Conservation (phyloP, 2,329 filamentous ascomycete species). For the Monilinia aucupariae region DNA sequence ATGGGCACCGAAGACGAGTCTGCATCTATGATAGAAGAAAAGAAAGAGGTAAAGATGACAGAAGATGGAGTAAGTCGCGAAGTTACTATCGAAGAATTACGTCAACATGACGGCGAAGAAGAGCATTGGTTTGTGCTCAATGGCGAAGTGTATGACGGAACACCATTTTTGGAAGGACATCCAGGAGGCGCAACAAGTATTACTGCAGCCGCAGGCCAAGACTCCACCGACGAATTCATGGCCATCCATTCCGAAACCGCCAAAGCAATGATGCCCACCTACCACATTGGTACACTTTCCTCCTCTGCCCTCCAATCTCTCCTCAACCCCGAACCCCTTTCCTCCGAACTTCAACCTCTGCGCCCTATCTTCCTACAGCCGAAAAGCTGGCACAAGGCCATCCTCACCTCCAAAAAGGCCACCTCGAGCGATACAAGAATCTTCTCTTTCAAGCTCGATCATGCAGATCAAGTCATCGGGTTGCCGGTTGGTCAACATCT, state of each 20-base stretch:
- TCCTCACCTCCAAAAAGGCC: constrained; percentile 60
- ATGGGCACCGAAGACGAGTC: constrained; percentile 47
- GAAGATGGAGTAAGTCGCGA: constrained; percentile 57
- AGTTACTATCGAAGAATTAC: constrained; percentile 68
- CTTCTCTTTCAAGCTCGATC: constrained; percentile 74
- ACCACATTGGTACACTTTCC: constrained; percentile 77
- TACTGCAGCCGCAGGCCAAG: constrained; percentile 71
- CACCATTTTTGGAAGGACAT: constrained; percentile 71
- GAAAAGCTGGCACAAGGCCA: constrained; percentile 67
- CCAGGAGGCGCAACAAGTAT: constrained; percentile 86
- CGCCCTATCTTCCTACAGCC: constrained; percentile 65
- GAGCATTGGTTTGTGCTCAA: constrained; percentile 84
- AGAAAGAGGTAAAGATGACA: constrained; percentile 70
- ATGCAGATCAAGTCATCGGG: constrained; percentile 63
- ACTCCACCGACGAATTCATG: constrained; percentile 83
- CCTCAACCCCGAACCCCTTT: constrained; percentile 32
- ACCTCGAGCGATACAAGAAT: constrained; percentile 75
- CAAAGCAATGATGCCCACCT: constrained; percentile 79
- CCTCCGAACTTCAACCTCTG: constrained; percentile 39
- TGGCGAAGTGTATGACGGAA: constrained; percentile 85
- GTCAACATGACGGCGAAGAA: constrained; percentile 57
- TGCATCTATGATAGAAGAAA: constrained; percentile 44
- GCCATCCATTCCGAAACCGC: constrained; percentile 92
- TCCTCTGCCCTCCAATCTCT: constrained; percentile 45
- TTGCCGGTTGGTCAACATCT: constrained; percentile 82